A percentile compares a stretch with the other conserved stretches of the same genome.
phyloP scores from a whole-genome alignment of 768 basidiomycete species.

The Psilocybe cubensis region DNA sequence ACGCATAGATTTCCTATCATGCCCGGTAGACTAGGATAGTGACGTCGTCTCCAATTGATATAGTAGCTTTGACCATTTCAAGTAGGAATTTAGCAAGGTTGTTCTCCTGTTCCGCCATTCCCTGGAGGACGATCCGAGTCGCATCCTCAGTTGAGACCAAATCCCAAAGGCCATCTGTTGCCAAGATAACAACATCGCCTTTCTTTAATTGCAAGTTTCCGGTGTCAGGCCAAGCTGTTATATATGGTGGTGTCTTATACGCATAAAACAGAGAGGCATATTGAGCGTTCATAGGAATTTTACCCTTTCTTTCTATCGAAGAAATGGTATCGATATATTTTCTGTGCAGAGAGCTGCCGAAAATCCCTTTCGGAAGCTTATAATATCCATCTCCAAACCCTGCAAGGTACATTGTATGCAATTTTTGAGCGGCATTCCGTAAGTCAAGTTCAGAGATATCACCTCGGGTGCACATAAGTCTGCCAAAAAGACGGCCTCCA shows the following conservation, averaged over 20 bases:
- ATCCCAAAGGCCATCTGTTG: conserved; percentile 62
- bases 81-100: conserved; percentile 34
- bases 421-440: not conserved
- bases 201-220: conserved; percentile 36
- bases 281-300: conserved; percentile 38
- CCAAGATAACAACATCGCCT: conserved; percentile 51
- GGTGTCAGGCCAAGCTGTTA: conserved; percentile 55
- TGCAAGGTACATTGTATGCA: conserved; percentile 6
- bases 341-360: conserved; percentile 33
- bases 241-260: conserved; percentile 63
- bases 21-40: conserved; percentile 30
- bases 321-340: conserved; percentile 38
- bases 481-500: conserved; percentile 38
- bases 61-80: conserved; percentile 22
- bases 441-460: not conserved
- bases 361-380: conserved; percentile 34
- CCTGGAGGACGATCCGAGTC: conserved; percentile 39
- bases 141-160: conserved; percentile 51
- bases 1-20: not conserved
- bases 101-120: conserved; percentile 19
- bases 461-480: conserved; percentile 44
- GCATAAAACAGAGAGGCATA: conserved; percentile 40
- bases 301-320: conserved; percentile 31
- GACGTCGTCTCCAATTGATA: conserved; percentile 37
- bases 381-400: conserved; percentile 44